These are phyloP conservation scores for Pythium brassicae DNA, from an alignment of 352 stramenopile species.

Conservation along the genomic window DNA sequence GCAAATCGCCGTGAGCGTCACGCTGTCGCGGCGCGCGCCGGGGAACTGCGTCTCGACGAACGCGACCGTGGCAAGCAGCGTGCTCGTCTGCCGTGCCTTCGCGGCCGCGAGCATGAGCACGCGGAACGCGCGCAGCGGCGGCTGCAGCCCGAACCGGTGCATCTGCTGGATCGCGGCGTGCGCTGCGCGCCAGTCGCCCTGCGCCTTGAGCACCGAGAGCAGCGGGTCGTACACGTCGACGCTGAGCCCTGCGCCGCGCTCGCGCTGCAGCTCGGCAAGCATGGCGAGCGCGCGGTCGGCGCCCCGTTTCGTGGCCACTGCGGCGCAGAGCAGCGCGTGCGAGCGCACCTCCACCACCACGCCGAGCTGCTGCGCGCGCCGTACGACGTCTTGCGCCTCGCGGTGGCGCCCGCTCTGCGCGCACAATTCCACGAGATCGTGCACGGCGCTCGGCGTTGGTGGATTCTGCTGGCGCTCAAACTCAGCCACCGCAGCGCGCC, in stretches of 20 bases:
- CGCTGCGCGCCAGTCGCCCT: constrained; percentile 57
- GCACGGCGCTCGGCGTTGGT: constrained; percentile 18
- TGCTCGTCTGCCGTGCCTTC: constrained; percentile 38
- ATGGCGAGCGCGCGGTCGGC: constrained; percentile 36
- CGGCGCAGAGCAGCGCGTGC: constrained; percentile 41
- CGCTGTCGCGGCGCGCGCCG: constrained; percentile 26
- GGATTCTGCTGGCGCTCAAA: constrained; percentile 34
- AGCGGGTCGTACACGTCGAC: constrained; percentile 41
- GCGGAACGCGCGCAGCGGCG: constrained; percentile 49
- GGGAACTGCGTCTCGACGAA: constrained; percentile 48
- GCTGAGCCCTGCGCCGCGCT: constrained; percentile 18
- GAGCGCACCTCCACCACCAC: constrained; percentile 25
- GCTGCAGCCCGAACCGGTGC: constrained; percentile 41
- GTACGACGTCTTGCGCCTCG: constrained; percentile 48
- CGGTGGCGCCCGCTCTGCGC: constrained; percentile 36
- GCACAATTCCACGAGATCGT: constrained; percentile 33
- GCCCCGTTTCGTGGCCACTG: constrained; percentile 45
- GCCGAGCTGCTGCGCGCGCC: constrained; percentile 31
- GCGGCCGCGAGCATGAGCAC: constrained; percentile 54
- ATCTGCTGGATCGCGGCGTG: constrained; percentile 61
- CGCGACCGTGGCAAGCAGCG: constrained; percentile 34
- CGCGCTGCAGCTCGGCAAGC: constrained; percentile 25
- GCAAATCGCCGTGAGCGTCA: constrained; percentile 54
- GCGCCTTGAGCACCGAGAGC: constrained; percentile 46
- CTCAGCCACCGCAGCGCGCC: constrained; percentile 36